Percentiles rank a stretch among this genome's conserved stretches.
These are phyloP conservation scores for Xanthoconium purpureum DNA, from an alignment of 768 basidiomycete genomes.

Conservation along the genomic window DNA sequence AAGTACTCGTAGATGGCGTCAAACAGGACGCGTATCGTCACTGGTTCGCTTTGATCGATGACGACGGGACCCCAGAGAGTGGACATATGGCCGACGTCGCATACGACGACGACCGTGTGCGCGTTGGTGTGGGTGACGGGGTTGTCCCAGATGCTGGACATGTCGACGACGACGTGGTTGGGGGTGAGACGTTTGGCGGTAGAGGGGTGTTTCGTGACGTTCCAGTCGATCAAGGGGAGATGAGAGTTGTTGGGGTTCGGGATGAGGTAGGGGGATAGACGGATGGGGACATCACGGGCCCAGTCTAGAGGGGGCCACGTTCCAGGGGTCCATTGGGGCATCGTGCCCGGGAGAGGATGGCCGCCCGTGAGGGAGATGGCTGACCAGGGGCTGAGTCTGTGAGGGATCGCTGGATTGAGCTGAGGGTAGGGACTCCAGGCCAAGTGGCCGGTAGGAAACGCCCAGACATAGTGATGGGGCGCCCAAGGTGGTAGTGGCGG, in stretches of 20 bases:
- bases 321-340: conserved; percentile 26
- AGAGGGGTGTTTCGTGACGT: conserved; percentile 33
- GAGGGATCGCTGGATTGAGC: conserved; percentile 1
- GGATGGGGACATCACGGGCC: conserved; percentile 19
- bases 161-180: conserved; percentile 22
- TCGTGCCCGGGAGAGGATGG: conserved; percentile 23
- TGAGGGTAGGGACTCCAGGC: conserved; percentile 29
- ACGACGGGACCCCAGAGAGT: conserved; percentile 49
- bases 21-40: conserved; percentile 46
- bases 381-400: conserved; percentile 15
- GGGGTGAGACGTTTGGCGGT: conserved; percentile 32
- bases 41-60: conserved; percentile 31
- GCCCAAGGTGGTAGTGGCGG: conserved; percentile 12
- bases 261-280: conserved; percentile 27
- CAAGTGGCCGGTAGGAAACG: conserved; percentile 22
- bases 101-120: conserved; percentile 22
- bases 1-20: conserved; percentile 49
- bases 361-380: conserved; percentile 20
- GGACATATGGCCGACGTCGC: conserved; percentile 22
- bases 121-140: conserved; percentile 22
- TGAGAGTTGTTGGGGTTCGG: conserved; percentile 31
- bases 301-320: conserved; percentile 29
- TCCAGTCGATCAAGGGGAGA: conserved; percentile 35
- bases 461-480: conserved; percentile 25
- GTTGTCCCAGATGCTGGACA: conserved; percentile 15